Conservation (phyloP, 2,329 filamentous ascomycete genomes). For the Trichoderma sp. region DNA sequence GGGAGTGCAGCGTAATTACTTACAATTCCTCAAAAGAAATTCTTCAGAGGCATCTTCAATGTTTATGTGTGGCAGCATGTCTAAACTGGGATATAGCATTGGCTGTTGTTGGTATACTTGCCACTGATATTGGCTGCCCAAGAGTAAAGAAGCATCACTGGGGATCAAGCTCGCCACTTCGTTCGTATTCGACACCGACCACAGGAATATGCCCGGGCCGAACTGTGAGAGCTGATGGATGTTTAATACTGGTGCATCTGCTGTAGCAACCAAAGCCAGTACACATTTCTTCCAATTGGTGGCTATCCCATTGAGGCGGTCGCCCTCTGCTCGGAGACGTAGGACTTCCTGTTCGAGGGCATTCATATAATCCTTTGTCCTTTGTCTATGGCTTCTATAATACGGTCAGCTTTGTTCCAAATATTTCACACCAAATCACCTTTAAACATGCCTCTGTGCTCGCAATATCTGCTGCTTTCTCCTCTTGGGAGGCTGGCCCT, state of each 20-base stretch:
- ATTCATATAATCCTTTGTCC: conserved; percentile 23
- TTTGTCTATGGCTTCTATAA: conserved; percentile 14
- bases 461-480: conserved; percentile 19
- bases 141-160: background rate
- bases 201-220: conserved; percentile 9
- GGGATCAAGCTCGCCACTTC: background rate
- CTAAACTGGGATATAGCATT: background rate
- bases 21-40: conserved; percentile 3
- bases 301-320: conserved; percentile 12
- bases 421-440: background rate
- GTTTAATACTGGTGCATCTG: background rate
- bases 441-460: conserved; percentile 6
- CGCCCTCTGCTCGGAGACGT: conserved; percentile 19
- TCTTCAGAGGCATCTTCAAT: conserved; percentile 17
- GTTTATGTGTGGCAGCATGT: conserved; percentile 15
- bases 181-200: conserved; percentile 11
- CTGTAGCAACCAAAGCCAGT: background rate
- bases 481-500: conserved; percentile 16
- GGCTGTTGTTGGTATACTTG: background rate
- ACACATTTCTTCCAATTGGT: conserved; percentile 18
- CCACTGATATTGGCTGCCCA: conserved; percentile 9
- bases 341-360: conserved; percentile 15
- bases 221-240: conserved; percentile 15
- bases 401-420: background rate
- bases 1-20: background rate